Percentiles rank a stretch among this genome's conserved stretches.
Conservation (phyloP, 306 rosid species). For the Vigna angularis region DNA sequence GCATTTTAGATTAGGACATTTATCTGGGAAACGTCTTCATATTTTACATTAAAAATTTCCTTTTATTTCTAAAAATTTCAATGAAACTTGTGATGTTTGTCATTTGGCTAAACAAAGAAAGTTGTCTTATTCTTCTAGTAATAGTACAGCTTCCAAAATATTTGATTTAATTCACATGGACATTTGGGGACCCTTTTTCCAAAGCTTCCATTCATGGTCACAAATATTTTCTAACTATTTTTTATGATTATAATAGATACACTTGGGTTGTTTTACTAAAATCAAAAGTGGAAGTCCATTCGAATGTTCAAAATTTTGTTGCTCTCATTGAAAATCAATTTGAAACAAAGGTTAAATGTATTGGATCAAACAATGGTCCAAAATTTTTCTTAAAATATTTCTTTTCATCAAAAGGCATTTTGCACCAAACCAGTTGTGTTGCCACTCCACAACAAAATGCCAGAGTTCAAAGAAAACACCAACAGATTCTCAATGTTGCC, state of each 20-base stretch:
- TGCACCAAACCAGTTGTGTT: not conserved
- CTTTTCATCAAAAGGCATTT: not conserved
- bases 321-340: not conserved
- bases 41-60: too few relatives aligned
- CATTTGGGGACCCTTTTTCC: not conserved
- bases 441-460: not conserved
- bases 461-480: not conserved
- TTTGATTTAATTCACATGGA: not conserved
- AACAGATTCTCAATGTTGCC: too few relatives aligned
- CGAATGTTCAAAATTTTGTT: not conserved
- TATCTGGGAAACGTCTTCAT: too few relatives aligned
- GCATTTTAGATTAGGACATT: too few relatives aligned
- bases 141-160: not conserved
- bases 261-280: not conserved
- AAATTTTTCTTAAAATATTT: not conserved
- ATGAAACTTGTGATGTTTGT: not conserved
- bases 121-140: not conserved
- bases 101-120: not conserved
- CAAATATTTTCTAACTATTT: not conserved
- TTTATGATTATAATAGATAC: not conserved
- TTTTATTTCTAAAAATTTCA: too few relatives aligned
- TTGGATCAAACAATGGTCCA: too few relatives aligned
- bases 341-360: not conserved
- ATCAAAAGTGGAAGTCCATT: not conserved
- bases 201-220: not conserved